These are phyloP conservation scores for Coemansia umbellata DNA, from an alignment of 192 early-diverging fungal species.

Conservation along the genomic window DNA sequence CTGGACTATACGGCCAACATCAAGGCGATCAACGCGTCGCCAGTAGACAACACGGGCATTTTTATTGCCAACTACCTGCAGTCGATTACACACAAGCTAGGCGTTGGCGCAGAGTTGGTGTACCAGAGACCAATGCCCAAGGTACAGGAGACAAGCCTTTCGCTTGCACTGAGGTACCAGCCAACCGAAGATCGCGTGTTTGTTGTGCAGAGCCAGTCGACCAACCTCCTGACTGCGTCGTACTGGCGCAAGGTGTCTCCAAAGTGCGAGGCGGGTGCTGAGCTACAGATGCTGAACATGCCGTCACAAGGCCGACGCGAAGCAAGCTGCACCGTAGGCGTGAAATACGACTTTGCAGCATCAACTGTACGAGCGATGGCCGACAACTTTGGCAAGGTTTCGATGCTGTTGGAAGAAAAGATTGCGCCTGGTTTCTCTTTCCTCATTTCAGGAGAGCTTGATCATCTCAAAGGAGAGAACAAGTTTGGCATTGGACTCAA, in stretches of 20 bases:
- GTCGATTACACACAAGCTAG: constrained; percentile 76
- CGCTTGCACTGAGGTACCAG: constrained; percentile 67
- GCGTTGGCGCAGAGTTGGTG: constrained; percentile 82
- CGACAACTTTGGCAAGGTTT: constrained; percentile 85
- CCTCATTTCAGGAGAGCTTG: constrained; percentile 88
- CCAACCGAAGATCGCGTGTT: constrained; percentile 65
- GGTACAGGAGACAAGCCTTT: constrained; percentile 70
- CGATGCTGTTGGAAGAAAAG: constrained; percentile 90
- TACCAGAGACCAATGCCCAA: constrained; percentile 81
- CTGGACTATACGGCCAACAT: constrained; percentile 82
- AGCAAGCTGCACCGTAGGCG: constrained; percentile 90
- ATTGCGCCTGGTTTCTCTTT: constrained; percentile 92
- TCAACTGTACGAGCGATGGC: constrained; percentile 90
- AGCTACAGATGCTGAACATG: constrained; percentile 74
- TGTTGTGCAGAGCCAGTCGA: constrained; percentile 63
- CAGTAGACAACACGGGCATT: constrained; percentile 84
- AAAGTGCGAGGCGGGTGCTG: constrained; percentile 89
- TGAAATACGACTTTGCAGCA: constrained; percentile 93
- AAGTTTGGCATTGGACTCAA: constrained; percentile 84
- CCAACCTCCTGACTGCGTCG: constrained; percentile 68
- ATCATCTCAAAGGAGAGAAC: constrained; percentile 88
- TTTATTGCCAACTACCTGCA: constrained; percentile 87
- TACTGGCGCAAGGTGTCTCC: constrained; percentile 92
- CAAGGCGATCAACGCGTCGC: constrained; percentile 96
- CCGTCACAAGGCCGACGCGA: constrained; percentile 69